Evolutionary conservation across 108 stramenopile species (phyloP).

Genomic region (Pseudonitzschia pungens): DNA sequence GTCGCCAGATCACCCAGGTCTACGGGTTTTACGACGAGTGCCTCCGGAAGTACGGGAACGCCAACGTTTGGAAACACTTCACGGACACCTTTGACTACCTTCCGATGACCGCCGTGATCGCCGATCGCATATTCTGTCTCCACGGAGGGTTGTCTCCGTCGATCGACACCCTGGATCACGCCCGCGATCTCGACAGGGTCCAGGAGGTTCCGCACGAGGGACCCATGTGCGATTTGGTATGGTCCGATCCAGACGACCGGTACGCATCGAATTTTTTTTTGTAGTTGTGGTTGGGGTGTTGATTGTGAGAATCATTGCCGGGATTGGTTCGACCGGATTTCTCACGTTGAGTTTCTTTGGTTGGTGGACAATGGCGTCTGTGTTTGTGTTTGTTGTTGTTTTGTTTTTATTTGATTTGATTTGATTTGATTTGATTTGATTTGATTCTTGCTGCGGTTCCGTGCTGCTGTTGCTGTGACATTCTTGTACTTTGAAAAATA

Average conservation of each 20-base stretch:
- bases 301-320: no score
- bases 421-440: neutral
- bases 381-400: neutral
- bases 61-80: constrained; percentile 85
- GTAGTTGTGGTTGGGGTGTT: neutral
- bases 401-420: neutral
- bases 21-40: constrained; percentile 91
- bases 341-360: no score
- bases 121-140: constrained; percentile 83
- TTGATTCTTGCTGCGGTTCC: neutral
- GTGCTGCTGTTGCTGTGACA: neutral
- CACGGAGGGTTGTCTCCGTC: constrained; percentile 91
- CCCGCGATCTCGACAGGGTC: constrained; percentile 80
- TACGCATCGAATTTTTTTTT: neutral
- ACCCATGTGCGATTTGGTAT: constrained; percentile 93
- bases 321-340: no score
- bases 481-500: no score
- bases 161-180: constrained; percentile 86
- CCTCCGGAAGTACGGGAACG: constrained; percentile 67
- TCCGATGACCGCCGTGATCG: constrained; percentile 81
- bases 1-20: constrained; percentile 91
- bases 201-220: constrained; percentile 93
- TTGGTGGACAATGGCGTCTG: neutral
- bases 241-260: constrained; percentile 97
- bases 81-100: constrained; percentile 90